These are phyloP conservation scores for Vaccinium vitisidaea DNA, from an alignment of 148 eudicot genomes.

Conservation along the genomic window DNA sequence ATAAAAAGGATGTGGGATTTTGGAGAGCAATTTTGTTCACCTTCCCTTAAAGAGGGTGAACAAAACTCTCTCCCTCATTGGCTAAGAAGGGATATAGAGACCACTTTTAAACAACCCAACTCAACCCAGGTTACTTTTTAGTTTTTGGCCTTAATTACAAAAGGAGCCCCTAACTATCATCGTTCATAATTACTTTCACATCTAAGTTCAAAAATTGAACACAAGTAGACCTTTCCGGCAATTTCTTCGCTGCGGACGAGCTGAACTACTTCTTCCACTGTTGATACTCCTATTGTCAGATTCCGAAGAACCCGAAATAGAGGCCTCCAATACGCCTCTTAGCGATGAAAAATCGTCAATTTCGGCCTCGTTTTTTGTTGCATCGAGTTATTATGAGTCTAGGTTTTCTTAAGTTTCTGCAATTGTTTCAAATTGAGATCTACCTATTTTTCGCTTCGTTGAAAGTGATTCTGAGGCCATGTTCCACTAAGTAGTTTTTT, in stretches of 20 bases:
- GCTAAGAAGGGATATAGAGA: too few species aligned
- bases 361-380: constrained; percentile 7
- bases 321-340: constrained; percentile 67
- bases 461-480: constrained; percentile 13
- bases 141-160: too few species aligned
- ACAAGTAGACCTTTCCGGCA: background rate
- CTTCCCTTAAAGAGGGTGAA: too few species aligned
- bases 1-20: too few species aligned
- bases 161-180: too few species aligned
- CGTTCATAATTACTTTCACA: too few species aligned
- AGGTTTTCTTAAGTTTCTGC: constrained; percentile 28
- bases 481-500: too few species aligned
- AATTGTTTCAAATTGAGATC: constrained; percentile 22
- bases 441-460: background rate
- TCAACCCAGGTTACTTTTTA: too few species aligned
- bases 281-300: constrained; percentile 38
- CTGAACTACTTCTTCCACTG: constrained; percentile 26
- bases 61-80: too few species aligned
- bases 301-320: constrained; percentile 38
- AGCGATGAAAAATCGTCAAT: constrained; percentile 51
- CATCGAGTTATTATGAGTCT: constrained; percentile 20
- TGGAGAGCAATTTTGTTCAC: too few species aligned
- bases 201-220: too few species aligned
- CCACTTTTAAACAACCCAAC: too few species aligned
- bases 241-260: constrained; percentile 8